phyloP scores from a whole-genome alignment of 768 basidiomycete genomes.

The Agaricus sinodeliciosus region DNA sequence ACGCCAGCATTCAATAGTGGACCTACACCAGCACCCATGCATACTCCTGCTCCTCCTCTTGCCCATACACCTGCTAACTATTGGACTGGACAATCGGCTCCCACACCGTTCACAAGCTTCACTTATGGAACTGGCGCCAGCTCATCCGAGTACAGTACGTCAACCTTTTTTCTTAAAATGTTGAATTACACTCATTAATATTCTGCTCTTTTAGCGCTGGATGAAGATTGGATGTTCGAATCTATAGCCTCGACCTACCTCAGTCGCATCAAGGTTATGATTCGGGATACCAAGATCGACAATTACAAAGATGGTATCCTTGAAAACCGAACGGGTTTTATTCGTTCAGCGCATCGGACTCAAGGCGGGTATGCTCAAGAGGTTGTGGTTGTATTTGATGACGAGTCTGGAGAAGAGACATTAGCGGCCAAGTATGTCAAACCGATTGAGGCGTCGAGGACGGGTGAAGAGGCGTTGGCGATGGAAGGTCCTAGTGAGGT shows the following conservation, averaged over 20 bases:
- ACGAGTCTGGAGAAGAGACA: constrained; percentile 19
- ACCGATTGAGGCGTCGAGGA: constrained; percentile 21
- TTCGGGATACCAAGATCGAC: constrained; percentile 26
- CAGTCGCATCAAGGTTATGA: constrained; percentile 31
- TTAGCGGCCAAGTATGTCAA: constrained; percentile 23
- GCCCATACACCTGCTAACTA: constrained; percentile 30
- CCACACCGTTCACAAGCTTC: constrained; percentile 5
- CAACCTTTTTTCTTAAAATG: not conserved
- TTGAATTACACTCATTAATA: constrained; percentile 1
- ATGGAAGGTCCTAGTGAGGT: constrained; percentile 37
- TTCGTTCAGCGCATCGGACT: constrained; percentile 25
- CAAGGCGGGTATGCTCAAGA: constrained; percentile 29
- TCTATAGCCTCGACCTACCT: constrained; percentile 21
- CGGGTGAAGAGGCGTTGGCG: constrained; percentile 43
- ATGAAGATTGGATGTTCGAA: constrained; percentile 37
- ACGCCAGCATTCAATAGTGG: constrained; percentile 28
- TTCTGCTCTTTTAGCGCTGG: constrained; percentile 13
- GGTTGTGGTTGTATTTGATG: constrained; percentile 25
- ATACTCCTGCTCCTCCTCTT: constrained; percentile 20
- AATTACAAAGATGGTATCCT: constrained; percentile 31
- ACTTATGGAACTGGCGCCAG: not conserved
- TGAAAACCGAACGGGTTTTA: constrained; percentile 23
- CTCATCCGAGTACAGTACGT: constrained; percentile 13
- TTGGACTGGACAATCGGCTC: constrained; percentile 24
- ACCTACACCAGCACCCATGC: constrained; percentile 30